Base-by-base conservation (phyloP, 2,329 filamentous ascomycete species). In the Colletotrichum chrysophilum region DNA sequence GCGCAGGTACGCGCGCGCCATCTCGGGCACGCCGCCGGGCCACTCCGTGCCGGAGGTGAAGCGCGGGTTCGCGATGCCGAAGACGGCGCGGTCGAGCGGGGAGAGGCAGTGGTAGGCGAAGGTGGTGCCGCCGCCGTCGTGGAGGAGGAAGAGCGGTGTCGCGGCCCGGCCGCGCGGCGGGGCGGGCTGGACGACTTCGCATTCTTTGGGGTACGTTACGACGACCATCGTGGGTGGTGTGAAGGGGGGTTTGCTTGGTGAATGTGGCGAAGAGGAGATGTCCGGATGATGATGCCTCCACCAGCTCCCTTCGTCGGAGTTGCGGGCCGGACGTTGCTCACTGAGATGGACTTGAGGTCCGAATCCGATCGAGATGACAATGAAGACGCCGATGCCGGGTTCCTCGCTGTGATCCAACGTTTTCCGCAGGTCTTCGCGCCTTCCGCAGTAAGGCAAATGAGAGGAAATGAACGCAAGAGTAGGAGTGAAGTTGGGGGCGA, bases 41-140 rank as follows among this genome's bases (percentile, higher is more conserved):
- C 90, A 92, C 7, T 81, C 82, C 16, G 85, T 81, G 9, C 86
- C 87, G 2, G 85, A 85, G 75, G 85, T 81, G 78, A 91, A 91
- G 74, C 85, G 83, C 6, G 90, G 89, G 80, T 92, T 92, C 75
- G 86, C 82, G 71, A 93, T 89, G 67, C 87, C 91, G 77, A 89
- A 91, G 48, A 91, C 81, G 21, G 84, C 82, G 7, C 91, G 89
- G 38, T 83, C 81, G 26, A 92, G 83, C 2, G 84, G 79, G 21
- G 87, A 85, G 5, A 93, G 84, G 76, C 88, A 89, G 81, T 90
- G 87, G 80, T 92, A 92, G 78, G 86, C 87, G 79, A 90, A 91
- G 4, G 87, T 88, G 3, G 91, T 92, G 79, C 91, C 91, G 77
- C 91, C 90, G 77, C 91, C 91, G 76, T 93, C 91, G 82, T 93